Evolutionary conservation across 2,329 filamentous ascomycete species (phyloP).

Genomic region (Fusarium sp.): DNA sequence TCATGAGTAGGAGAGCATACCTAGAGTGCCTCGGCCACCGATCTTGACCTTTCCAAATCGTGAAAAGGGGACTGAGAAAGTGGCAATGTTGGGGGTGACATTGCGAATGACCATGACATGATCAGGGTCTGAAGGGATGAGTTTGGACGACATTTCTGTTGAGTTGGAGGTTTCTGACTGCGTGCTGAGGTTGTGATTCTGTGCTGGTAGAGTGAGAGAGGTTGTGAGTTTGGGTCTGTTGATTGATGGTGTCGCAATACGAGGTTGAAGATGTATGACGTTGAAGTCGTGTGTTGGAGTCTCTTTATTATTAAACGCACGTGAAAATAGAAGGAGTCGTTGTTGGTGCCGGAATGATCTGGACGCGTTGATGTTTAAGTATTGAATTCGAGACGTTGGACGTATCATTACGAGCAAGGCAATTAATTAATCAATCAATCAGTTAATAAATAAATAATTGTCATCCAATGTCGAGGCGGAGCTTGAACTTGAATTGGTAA

Average conservation of each 20-base stretch:
- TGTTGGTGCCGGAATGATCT: neutral
- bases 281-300: slow-evolving; percentile 1
- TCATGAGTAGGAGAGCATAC: slow-evolving; percentile 58
- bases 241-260: neutral
- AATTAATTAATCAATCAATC: neutral
- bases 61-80: slow-evolving; percentile 83
- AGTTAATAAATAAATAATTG: neutral
- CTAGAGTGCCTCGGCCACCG: slow-evolving; percentile 87
- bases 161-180: slow-evolving; percentile 2
- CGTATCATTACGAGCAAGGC: slow-evolving; percentile 14
- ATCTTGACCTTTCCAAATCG: slow-evolving; percentile 84
- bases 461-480: slow-evolving; percentile 6
- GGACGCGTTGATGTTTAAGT: slow-evolving; percentile 12
- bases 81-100: slow-evolving; percentile 81
- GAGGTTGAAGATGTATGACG: slow-evolving; percentile 16
- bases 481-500: slow-evolving; percentile 16
- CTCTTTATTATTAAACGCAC: neutral
- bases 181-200: slow-evolving; percentile 16
- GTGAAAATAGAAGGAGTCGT: slow-evolving; percentile 8
- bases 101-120: slow-evolving; percentile 92
- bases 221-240: neutral
- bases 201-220: neutral
- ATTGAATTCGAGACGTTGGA: neutral
- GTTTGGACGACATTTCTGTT: slow-evolving; percentile 66
- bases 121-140: slow-evolving; percentile 76